phyloP scores from a whole-genome alignment of 1,284 basidiomycete species.

The Ustilago xerochloae region DNA sequence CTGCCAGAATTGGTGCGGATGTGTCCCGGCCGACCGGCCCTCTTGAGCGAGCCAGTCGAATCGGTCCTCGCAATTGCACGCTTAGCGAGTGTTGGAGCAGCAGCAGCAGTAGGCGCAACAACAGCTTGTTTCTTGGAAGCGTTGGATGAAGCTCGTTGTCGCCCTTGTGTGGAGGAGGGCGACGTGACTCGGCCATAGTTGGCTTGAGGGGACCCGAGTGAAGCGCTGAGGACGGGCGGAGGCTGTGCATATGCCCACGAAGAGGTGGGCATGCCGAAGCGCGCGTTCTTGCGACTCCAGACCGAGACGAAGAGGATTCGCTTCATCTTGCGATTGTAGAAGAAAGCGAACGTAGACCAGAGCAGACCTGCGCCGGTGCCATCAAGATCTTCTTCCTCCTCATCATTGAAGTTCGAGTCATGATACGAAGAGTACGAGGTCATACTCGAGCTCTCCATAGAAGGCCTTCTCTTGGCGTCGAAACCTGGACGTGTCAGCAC shows the following conservation, averaged over 20 bases:
- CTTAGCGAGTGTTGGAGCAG: conserved; percentile 52
- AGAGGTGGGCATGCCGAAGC: conserved; percentile 40
- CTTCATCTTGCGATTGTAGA: conserved; percentile 90
- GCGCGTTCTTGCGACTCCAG: conserved; percentile 81
- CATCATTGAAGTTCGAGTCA: conserved; percentile 41
- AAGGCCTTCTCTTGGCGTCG: conserved; percentile 13
- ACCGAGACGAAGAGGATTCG: conserved; percentile 91
- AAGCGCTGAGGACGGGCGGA: conserved; percentile 40
- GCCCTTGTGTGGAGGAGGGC: conserved; percentile 4
- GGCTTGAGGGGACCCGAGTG: conserved; percentile 35
- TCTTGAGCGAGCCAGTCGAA: conserved; percentile 42
- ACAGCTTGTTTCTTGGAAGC: conserved; percentile 26
- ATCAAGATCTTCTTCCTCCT: conserved; percentile 74
- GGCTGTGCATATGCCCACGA: conserved; percentile 43
- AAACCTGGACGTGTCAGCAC: conserved; percentile 29
- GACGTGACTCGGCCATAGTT: conserved; percentile 15
- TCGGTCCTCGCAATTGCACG: conserved; percentile 51
- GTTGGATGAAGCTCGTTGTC: conserved; percentile 19
- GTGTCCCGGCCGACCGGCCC: conserved; percentile 28
- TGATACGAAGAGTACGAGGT: conserved; percentile 30
- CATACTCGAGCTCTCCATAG: conserved; percentile 34
- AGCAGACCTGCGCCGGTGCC: conserved; percentile 79
- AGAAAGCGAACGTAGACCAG: conserved; percentile 98
- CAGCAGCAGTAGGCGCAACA: conserved; percentile 18
- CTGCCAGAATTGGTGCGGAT: conserved; percentile 50